Percentiles rank a stretch among this genome's conserved stretches.
Conservation (phyloP, 805 yeast genomes). For the Metschnikowia aberdeeniae region DNA sequence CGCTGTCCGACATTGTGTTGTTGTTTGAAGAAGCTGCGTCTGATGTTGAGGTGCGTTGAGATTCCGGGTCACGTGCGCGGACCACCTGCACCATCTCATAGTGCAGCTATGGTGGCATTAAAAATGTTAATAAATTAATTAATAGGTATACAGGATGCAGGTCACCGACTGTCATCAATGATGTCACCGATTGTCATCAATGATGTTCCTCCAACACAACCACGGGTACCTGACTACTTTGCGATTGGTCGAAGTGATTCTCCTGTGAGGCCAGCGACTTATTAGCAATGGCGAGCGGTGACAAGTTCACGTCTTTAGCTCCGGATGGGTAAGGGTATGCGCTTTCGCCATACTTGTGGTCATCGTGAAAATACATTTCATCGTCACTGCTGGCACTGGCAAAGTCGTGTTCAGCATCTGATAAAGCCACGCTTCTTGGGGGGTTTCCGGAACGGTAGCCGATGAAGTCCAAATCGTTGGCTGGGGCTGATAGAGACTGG, state of each 20-base stretch:
- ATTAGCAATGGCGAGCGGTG: not conserved
- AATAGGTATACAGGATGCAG: not conserved
- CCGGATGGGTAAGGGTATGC: not conserved
- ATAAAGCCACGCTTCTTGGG: slow-evolving; percentile 10
- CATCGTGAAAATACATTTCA: slow-evolving; percentile 7
- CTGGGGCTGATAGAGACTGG: slow-evolving; percentile 29
- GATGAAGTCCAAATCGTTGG: slow-evolving; percentile 33
- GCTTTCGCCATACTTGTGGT: not conserved
- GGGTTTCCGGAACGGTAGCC: slow-evolving; percentile 27
- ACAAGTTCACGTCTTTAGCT: not conserved
- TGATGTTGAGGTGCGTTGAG: slow-evolving; percentile 1
- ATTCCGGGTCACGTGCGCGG: slow-evolving; percentile 10
- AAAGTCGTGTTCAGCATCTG: slow-evolving; percentile 17
- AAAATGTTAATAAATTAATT: not conserved
- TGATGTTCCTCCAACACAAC: slow-evolving; percentile 6
- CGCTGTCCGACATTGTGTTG: slow-evolving; percentile 25
- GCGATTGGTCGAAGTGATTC: not conserved
- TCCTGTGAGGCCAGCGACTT: not conserved
- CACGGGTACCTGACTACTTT: slow-evolving; percentile 6
- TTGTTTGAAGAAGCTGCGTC: not conserved
- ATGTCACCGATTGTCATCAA: too few relatives aligned
- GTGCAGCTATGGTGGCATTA: too few relatives aligned
- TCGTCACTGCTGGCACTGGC: slow-evolving; percentile 18
- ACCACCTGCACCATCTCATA: not conserved
- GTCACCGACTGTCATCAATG: too few relatives aligned